Evolutionary conservation across 2,329 filamentous ascomycete genomes (phyloP), one percentile per base, ranked within the genome.

Genomic region (Pestalotiopsis sp.): DNA sequence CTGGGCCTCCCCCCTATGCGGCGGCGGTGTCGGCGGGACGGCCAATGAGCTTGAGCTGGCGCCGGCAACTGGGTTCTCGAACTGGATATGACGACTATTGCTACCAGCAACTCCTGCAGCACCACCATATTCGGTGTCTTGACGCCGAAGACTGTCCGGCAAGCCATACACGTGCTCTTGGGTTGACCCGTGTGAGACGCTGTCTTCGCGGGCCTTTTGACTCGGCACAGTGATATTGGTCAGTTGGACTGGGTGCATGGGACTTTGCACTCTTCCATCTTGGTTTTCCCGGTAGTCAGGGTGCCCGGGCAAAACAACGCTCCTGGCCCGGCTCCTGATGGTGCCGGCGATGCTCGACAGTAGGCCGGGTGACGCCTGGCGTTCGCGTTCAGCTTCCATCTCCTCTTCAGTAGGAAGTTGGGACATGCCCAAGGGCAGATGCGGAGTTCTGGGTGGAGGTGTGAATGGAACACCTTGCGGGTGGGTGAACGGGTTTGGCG

Each of bases 361-460:
- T 65, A 88, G 79, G 60, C 80, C 78, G 4, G 84, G 83, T 1
- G 83, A 83, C 45, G 80, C 80, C 45, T 84, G 84, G 61, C 83
- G 81, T 70, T 78, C 78, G 39, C 88, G 81, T 69, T 86, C 82
- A 56, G 88, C 87, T 41, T 86, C 83, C 12, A 89, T 82, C 67
- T 91, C 89, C 23, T 91, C 87, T 11, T 91, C 87, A 20, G 87
- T 86, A 0, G 94, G 94, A 77, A 97, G 93, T 45, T 89, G 90
- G 0, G 94, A 93, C 93, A 97, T 97, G 62, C 95, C 95, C 9
- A 97, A 82, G 0, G 94, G 94, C 1, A 92, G 93, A 76, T 96
- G 93, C 0, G 74, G 80, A 4, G 77, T 79, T 1, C 75, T 70
- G 6, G 81, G 79, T 23, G 82, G 75, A 45, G 62, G 61, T 9